A percentile compares a stretch with the other conserved stretches of the same genome.
Evolutionary conservation across 306 rosid genomes (phyloP).

Genomic region (Fragaria nilgerrensis): DNA sequence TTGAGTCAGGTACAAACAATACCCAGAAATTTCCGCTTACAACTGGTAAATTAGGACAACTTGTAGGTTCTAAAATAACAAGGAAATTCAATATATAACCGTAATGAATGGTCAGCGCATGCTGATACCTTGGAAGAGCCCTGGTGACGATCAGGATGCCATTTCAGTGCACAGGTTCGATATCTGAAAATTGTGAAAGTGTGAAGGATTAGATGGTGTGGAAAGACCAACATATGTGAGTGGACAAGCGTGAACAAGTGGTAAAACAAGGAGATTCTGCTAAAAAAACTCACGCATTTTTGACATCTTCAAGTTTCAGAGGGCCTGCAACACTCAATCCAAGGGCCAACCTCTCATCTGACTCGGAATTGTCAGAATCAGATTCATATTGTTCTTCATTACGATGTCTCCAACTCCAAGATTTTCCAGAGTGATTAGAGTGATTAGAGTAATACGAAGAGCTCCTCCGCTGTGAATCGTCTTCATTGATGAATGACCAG

Average conservation of each 20-base stretch:
- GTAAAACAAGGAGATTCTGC: slow-evolving; percentile 6
- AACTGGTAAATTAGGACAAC: neutral
- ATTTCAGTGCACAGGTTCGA: slow-evolving; percentile 72
- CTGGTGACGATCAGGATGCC: slow-evolving; percentile 97
- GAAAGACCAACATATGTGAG: neutral
- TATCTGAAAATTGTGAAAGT: slow-evolving; percentile 42
- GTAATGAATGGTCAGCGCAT: slow-evolving; percentile 1
- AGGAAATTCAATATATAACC: neutral
- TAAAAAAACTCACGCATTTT: slow-evolving; percentile 65
- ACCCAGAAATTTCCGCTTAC: neutral
- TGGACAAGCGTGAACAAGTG: neutral
- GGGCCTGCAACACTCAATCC: slow-evolving; percentile 78
- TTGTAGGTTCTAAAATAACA: neutral
- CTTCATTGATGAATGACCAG: slow-evolving; percentile 74
- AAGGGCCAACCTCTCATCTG: slow-evolving; percentile 64
- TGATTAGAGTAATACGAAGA: slow-evolving; percentile 33
- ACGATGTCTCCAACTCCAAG: slow-evolving; percentile 49
- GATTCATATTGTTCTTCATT: slow-evolving; percentile 45
- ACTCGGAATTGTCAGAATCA: slow-evolving; percentile 37
- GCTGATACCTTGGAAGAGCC: slow-evolving; percentile 71
- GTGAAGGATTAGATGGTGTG: slow-evolving; percentile 1
- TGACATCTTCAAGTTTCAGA: slow-evolving; percentile 69
- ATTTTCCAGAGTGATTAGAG: slow-evolving; percentile 39
- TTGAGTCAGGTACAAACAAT: neutral
- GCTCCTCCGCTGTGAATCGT: slow-evolving; percentile 59